These are phyloP conservation scores for Syncephalastrum sp. DNA, from an alignment of 371 early-diverging fungal species.

Conservation along the genomic window DNA sequence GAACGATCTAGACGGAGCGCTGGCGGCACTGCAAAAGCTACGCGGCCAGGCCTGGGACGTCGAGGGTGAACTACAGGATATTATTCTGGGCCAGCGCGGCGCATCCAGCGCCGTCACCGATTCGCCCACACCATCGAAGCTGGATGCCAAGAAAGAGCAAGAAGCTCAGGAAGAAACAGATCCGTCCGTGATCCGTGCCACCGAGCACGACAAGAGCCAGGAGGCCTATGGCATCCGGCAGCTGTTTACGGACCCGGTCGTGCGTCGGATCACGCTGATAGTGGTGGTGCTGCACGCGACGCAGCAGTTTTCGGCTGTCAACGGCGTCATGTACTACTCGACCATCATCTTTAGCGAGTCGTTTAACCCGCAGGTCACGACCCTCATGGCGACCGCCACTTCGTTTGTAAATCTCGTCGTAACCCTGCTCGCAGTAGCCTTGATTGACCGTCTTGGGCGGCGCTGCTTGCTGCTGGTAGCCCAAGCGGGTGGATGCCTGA, in stretches of 20 bases:
- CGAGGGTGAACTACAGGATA: slow-evolving; percentile 49
- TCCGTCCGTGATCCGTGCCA: neutral
- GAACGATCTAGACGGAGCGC: slow-evolving; percentile 41
- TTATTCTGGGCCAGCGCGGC: slow-evolving; percentile 32
- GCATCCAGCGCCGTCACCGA: neutral
- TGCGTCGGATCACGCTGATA: slow-evolving; percentile 57
- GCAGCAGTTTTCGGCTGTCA: slow-evolving; percentile 89
- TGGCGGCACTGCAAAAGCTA: slow-evolving; percentile 39
- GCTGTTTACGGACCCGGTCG: slow-evolving; percentile 44
- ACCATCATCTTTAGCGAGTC: slow-evolving; percentile 60
- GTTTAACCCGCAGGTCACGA: slow-evolving; percentile 47
- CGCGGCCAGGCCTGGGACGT: slow-evolving; percentile 38
- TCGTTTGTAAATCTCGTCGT: slow-evolving; percentile 65
- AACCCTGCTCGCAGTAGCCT: slow-evolving; percentile 48
- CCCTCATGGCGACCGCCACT: slow-evolving; percentile 54
- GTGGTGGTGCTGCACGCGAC: slow-evolving; percentile 44
- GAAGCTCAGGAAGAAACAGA: neutral
- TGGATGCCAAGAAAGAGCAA: neutral
- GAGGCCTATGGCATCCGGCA: slow-evolving; percentile 13
- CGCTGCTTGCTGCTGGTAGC: slow-evolving; percentile 68
- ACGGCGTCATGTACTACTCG: slow-evolving; percentile 82
- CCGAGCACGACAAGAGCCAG: slow-evolving; percentile 6
- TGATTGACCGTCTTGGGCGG: slow-evolving; percentile 79
- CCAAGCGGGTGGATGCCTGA: slow-evolving; percentile 54
- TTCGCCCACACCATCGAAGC: neutral